Conservation (phyloP, 495 filamentous ascomycete species). For the Podospora tetraspora region DNA sequence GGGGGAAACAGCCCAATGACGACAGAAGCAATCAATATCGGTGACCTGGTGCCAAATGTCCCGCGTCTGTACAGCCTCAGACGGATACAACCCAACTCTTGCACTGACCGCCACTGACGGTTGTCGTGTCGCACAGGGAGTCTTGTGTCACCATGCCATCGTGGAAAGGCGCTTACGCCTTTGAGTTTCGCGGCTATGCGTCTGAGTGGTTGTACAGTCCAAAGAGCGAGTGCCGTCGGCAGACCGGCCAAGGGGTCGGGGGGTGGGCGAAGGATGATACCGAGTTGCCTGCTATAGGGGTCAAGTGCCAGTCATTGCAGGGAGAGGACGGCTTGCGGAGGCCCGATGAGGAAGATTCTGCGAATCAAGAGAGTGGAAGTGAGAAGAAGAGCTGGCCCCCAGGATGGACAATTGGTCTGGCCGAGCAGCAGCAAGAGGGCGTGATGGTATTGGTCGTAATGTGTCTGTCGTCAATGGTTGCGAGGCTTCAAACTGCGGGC, state of each 20-base stretch:
- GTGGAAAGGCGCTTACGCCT: constrained; percentile 1
- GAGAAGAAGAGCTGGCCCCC: background rate
- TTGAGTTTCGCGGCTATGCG: constrained; percentile 3
- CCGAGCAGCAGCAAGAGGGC: background rate
- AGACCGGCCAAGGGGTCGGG: background rate
- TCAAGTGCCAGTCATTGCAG: background rate
- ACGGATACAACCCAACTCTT: background rate
- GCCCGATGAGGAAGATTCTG: background rate
- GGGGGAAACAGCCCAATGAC: background rate
- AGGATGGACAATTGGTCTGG: background rate
- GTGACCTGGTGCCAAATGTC: background rate
- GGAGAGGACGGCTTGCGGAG: background rate
- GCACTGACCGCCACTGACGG: background rate
- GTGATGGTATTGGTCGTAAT: too few relatives aligned
- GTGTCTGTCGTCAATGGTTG: too few relatives aligned
- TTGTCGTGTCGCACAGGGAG: background rate
- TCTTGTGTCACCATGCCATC: constrained; percentile 1
- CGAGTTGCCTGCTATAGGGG: background rate
- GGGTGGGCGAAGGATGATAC: background rate
- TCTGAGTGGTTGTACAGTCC: constrained; percentile 4
- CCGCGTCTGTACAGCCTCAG: background rate
- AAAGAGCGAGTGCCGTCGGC: constrained; percentile 2
- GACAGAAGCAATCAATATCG: background rate
- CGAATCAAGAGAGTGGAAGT: background rate
- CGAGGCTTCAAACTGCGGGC: too few relatives aligned